A percentile compares a stretch with the other conserved stretches of the same genome.
phyloP scores from a whole-genome alignment of 306 rosid genomes.

The Quercus rubra region DNA sequence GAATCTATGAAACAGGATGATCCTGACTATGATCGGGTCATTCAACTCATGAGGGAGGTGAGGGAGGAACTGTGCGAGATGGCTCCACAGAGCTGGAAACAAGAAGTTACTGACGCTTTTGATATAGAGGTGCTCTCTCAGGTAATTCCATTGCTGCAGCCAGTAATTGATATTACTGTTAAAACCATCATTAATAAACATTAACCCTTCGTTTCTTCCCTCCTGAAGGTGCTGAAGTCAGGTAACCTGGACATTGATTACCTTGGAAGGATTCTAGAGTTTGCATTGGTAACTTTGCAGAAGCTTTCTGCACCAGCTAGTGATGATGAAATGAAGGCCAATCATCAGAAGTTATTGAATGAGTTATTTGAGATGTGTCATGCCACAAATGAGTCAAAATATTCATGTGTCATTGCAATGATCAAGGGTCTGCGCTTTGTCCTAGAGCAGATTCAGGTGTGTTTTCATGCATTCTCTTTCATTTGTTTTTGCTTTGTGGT shows the following conservation, averaged over 20 bases:
- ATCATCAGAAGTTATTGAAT: conserved; percentile 47
- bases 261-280: conserved; percentile 81
- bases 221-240: conserved; percentile 65
- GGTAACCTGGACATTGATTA: conserved; percentile 76
- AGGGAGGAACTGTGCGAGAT: conserved; percentile 83
- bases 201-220: conserved; percentile 14
- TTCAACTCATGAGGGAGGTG: conserved; percentile 77
- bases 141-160: conserved; percentile 42
- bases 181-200: conserved; percentile 1
- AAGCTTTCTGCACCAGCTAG: conserved; percentile 78
- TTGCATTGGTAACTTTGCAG: conserved; percentile 71
- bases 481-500: neutral
- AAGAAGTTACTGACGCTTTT: conserved; percentile 62
- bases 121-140: conserved; percentile 73
- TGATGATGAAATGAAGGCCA: conserved; percentile 61
- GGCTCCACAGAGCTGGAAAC: conserved; percentile 87
- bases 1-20: conserved; percentile 67
- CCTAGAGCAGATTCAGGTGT: conserved; percentile 87
- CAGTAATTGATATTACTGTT: conserved; percentile 6
- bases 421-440: conserved; percentile 83
- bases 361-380: conserved; percentile 70
- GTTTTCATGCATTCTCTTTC: conserved; percentile 23
- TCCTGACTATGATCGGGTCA: conserved; percentile 66
- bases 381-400: conserved; percentile 42
- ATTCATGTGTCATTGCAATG: conserved; percentile 66